Evolutionary conservation across 768 basidiomycete genomes (phyloP).

Genomic region (Kwoniella heveanensis): DNA sequence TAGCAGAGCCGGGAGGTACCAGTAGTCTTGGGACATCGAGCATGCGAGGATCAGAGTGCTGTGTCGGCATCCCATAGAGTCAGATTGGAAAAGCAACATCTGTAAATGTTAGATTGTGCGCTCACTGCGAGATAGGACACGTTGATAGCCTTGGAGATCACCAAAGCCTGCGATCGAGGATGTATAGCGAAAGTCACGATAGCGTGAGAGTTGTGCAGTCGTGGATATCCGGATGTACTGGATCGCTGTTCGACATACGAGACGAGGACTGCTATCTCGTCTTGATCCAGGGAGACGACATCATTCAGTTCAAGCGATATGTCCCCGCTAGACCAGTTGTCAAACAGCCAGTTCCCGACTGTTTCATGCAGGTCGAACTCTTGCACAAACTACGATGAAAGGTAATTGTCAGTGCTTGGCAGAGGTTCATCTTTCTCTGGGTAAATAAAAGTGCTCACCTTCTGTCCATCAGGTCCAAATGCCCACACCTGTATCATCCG

Average conservation of each 20-base stretch:
- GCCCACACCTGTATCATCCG: constrained; percentile 37
- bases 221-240: constrained; percentile 25
- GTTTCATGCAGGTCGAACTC: constrained; percentile 44
- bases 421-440: no score
- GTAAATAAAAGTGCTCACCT: constrained; percentile 31
- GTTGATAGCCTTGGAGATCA: constrained; percentile 24
- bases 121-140: constrained; percentile 35
- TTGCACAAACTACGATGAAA: constrained; percentile 30
- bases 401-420: no score
- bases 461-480: constrained; percentile 30
- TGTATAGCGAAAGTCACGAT: constrained; percentile 43
- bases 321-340: constrained; percentile 41
- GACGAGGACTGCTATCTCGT: constrained; percentile 50
- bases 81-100: background rate
- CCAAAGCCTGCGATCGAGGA: constrained; percentile 20
- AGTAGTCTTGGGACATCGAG: constrained; percentile 53
- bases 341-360: constrained; percentile 40
- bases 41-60: constrained; percentile 52
- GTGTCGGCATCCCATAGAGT: background rate
- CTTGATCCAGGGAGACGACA: constrained; percentile 34
- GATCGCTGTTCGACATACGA: constrained; percentile 34
- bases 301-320: constrained; percentile 50
- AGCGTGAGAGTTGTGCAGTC: constrained; percentile 40
- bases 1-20: constrained; percentile 41
- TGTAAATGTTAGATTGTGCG: background rate